Evolutionary conservation across 805 yeast genomes (phyloP).

Genomic region (Wickerhamomyces bovis): DNA sequence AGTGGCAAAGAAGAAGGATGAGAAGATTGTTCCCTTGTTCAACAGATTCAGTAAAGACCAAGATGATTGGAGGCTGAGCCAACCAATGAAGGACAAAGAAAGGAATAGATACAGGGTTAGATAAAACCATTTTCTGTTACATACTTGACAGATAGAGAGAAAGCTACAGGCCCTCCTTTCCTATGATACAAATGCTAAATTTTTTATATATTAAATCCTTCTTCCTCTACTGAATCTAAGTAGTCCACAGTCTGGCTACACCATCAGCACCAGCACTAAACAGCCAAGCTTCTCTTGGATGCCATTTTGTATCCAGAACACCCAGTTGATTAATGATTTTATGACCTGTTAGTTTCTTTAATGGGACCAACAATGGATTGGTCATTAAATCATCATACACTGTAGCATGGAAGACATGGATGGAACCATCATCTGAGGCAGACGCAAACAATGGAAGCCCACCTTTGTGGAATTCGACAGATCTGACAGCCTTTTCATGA

Average conservation of each 20-base stretch:
- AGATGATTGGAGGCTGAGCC: conserved; percentile 9
- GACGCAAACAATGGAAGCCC: conserved; percentile 87
- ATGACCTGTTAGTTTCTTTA: conserved; percentile 91
- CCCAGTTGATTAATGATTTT: conserved; percentile 75
- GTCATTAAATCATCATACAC: conserved; percentile 94
- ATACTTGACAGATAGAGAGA: too few species aligned
- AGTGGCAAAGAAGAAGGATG: conserved; percentile 11
- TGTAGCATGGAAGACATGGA: conserved; percentile 94
- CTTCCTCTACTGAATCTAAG: conserved; percentile 32
- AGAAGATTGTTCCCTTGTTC: conserved; percentile 9
- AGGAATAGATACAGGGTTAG: conserved; percentile 5
- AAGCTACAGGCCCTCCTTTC: too few species aligned
- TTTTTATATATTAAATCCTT: not conserved
- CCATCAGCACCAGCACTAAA: conserved; percentile 97
- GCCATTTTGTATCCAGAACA: conserved; percentile 86
- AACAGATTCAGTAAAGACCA: conserved; percentile 7
- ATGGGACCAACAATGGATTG: conserved; percentile 91
- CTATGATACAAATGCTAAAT: not conserved
- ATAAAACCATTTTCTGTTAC: not conserved
- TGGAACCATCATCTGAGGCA: conserved; percentile 89
- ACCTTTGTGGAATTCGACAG: conserved; percentile 79
- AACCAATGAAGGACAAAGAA: conserved; percentile 5
- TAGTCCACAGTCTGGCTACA: conserved; percentile 93
- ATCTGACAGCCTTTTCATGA: conserved; percentile 91
- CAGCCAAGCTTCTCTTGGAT: conserved; percentile 97